phyloP scores from a whole-genome alignment of 192 early-diverging fungal species.

The Coemansia aciculifera region DNA sequence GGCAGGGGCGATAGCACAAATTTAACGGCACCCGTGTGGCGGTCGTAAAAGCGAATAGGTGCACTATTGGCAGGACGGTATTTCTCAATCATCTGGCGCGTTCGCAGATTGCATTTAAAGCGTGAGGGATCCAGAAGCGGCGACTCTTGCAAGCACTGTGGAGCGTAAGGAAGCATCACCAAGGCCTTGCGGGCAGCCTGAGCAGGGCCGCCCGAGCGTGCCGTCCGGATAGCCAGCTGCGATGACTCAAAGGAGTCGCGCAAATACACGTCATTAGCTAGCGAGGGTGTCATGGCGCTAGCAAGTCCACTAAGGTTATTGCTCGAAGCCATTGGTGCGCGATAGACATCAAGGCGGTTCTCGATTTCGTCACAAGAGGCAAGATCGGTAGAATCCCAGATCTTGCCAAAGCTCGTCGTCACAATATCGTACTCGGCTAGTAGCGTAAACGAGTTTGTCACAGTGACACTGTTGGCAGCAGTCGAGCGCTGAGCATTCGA shows the following conservation, averaged over 20 bases:
- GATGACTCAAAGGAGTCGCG: slow-evolving; percentile 41
- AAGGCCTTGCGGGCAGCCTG: slow-evolving; percentile 51
- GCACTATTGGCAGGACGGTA: slow-evolving; percentile 24
- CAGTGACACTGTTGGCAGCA: slow-evolving; percentile 22
- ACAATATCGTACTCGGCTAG: slow-evolving; percentile 50
- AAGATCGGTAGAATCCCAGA: slow-evolving; percentile 40
- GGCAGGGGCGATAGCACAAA: slow-evolving; percentile 47
- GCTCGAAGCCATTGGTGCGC: slow-evolving; percentile 35
- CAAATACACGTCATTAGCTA: slow-evolving; percentile 46
- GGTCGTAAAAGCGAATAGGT: slow-evolving; percentile 50
- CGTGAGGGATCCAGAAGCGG: slow-evolving; percentile 34
- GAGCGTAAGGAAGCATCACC: slow-evolving; percentile 39
- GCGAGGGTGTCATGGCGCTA: slow-evolving; percentile 26
- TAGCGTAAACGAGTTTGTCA: slow-evolving; percentile 37
- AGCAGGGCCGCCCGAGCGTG: slow-evolving; percentile 43
- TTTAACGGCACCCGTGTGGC: slow-evolving; percentile 26
- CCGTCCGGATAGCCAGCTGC: slow-evolving; percentile 34
- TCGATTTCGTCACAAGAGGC: slow-evolving; percentile 17
- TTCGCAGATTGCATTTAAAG: slow-evolving; percentile 51
- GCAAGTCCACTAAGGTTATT: neutral
- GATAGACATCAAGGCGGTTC: slow-evolving; percentile 33
- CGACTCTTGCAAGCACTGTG: slow-evolving; percentile 48
- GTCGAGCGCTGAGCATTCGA: slow-evolving; percentile 31
- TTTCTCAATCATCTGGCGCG: slow-evolving; percentile 44
- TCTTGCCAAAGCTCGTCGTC: slow-evolving; percentile 22